Percentiles rank a stretch among this genome's conserved stretches.
These are phyloP conservation scores for Eutrema salsugineum DNA, from an alignment of 441 rosid species.

Conservation along the genomic window DNA sequence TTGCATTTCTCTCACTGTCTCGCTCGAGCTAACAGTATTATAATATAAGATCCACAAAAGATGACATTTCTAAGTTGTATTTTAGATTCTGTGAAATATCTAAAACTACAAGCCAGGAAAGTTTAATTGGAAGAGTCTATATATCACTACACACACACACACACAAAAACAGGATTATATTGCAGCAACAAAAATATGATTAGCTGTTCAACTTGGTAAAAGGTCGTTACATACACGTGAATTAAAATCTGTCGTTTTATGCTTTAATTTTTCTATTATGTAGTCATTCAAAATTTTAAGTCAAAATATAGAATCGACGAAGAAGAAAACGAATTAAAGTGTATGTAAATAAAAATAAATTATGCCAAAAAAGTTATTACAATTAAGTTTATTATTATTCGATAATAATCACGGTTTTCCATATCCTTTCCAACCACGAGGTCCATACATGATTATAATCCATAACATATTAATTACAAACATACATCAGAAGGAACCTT, in stretches of 20 bases:
- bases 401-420: slow-evolving; percentile 8
- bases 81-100: background rate
- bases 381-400: slow-evolving; percentile 1
- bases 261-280: background rate
- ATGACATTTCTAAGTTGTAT: background rate
- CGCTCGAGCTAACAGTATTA: background rate
- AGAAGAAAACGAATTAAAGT: background rate
- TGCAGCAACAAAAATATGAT: no score
- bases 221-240: no score
- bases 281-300: background rate
- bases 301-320: background rate
- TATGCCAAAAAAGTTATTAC: background rate
- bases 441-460: slow-evolving; percentile 33
- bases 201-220: no score
- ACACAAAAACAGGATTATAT: no score
- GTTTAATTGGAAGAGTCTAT: background rate
- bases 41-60: background rate
- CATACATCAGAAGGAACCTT: slow-evolving; percentile 28
- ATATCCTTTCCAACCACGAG: slow-evolving; percentile 36
- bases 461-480: slow-evolving; percentile 25
- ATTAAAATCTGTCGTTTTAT: background rate
- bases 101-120: background rate
- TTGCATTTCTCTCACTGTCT: background rate
- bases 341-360: background rate
- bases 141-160: background rate